Evolutionary conservation across 1,284 basidiomycete species (phyloP).

Genomic region (Marasmius sp.): DNA sequence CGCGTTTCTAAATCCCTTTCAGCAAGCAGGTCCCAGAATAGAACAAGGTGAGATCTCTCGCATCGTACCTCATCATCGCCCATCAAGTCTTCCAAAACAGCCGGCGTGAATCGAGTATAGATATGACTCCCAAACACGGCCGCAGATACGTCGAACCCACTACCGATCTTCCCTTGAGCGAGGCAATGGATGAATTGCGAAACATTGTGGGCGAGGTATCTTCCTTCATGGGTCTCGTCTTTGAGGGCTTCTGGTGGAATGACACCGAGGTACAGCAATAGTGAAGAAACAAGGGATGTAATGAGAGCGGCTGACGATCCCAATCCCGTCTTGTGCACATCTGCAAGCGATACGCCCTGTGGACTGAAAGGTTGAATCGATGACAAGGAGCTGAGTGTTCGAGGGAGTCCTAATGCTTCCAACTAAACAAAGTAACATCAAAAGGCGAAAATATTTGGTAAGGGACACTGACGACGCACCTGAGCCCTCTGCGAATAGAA

Average conservation of each 20-base stretch:
- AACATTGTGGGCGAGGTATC: conserved; percentile 83
- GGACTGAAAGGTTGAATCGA: conserved; percentile 76
- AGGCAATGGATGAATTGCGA: conserved; percentile 95
- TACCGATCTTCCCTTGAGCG: conserved; percentile 97
- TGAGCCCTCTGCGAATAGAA: conserved; percentile 94
- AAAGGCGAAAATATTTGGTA: conserved; percentile 7
- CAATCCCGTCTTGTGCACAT: conserved; percentile 97
- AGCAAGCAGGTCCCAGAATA: too few species aligned
- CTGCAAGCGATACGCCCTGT: conserved; percentile 66
- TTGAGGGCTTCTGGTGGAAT: conserved; percentile 54
- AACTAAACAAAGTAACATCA: conserved; percentile 46
- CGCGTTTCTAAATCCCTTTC: conserved; percentile 3
- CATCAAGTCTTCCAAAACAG: conserved; percentile 71
- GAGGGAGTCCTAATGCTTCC: conserved; percentile 56
- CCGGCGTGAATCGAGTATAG: conserved; percentile 88
- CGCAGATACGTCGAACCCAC: conserved; percentile 94
- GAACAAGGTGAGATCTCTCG: conserved; percentile 16
- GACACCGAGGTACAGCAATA: conserved; percentile 78
- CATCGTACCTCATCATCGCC: conserved; percentile 43
- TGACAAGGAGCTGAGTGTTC: conserved; percentile 59
- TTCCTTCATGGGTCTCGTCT: conserved; percentile 41
- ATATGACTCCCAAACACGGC: conserved; percentile 95
- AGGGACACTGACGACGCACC: conserved; percentile 42
- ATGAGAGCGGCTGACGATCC: conserved; percentile 97
- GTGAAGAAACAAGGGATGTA: conserved; percentile 87